Evolutionary conservation across 1,284 basidiomycete genomes (phyloP), one percentile per base, ranked within the genome.

Genomic region (Vanrija pseudolonga): DNA sequence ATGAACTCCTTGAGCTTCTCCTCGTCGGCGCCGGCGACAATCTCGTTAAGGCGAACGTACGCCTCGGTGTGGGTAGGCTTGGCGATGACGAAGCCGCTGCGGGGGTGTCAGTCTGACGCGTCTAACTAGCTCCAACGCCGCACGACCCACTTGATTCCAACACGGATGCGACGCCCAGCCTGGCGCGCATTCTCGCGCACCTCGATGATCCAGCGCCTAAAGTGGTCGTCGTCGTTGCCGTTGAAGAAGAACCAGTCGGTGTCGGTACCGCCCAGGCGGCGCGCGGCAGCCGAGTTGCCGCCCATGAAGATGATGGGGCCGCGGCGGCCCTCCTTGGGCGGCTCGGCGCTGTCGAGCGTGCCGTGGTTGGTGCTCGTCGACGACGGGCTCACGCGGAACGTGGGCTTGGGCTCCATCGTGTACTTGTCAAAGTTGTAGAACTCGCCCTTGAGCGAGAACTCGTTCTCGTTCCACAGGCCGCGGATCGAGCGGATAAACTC

Each of bases 1-100:
- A 41, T 20, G 32, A 58, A 51, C 20, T 37, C 28, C 18, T 24
- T 44, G 9, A 58, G 36, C 12, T 53, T 53, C 19, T 38, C 38
- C 18, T 41, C 37, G 38, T 58, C 56, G 8, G 53, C 48, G 3
- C 38, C 37, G 18, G 43, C 32, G 23, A 55, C 32, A 19, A 58
- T 58, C 18, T 54, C 56, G 37, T 47, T 28, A 23, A 55, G 45
- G 41, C 41, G 43, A 3, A 26, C 45, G 15, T 47, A 41, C 4
- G 56, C 56, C 38, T 58, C 53, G 17, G 40, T 53, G 24, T 58
- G 53, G 12, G 56, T 58, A 0, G 50, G 48, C 19, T 53, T 41
- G n/a, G 50, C 9, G 22, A 58, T 55, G 22, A 58, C 52, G 41
- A 58, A 58, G 12, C 53, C 56, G 41, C 53, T 58, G 44, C n/a